Evolutionary conservation across 2,329 filamentous ascomycete species (phyloP).

Genomic region (Penicillium sp.): DNA sequence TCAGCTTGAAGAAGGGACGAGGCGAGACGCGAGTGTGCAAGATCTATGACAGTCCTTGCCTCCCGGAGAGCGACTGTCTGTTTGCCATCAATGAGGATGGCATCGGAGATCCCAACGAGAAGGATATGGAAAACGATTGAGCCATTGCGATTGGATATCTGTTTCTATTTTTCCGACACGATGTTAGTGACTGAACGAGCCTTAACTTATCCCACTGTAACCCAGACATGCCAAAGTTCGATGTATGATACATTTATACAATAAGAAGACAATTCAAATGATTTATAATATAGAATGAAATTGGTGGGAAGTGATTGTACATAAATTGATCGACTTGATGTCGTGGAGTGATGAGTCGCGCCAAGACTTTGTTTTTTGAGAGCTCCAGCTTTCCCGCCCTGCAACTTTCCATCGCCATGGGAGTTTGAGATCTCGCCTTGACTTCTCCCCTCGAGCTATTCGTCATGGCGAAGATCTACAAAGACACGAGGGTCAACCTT

Average conservation of each 20-base stretch:
- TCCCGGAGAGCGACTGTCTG: conserved; percentile 91
- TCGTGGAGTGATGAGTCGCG: conserved; percentile 11
- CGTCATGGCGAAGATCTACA: conserved; percentile 68
- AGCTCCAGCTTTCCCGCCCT: conserved; percentile 29
- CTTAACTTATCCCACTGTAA: conserved; percentile 6
- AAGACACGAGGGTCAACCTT: conserved; percentile 79
- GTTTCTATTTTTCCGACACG: conserved; percentile 16
- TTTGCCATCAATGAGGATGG: conserved; percentile 97
- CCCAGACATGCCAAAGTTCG: background rate
- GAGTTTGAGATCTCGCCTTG: conserved; percentile 25
- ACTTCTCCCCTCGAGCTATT: conserved; percentile 15
- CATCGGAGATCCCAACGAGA: conserved; percentile 90
- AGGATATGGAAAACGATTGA: conserved; percentile 83
- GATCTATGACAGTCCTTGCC: conserved; percentile 96
- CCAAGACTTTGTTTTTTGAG: conserved; percentile 38
- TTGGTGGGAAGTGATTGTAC: too few relatives aligned
- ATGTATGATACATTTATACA: background rate
- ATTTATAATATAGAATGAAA: too few relatives aligned
- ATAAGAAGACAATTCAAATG: too few relatives aligned
- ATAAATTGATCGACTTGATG: too few relatives aligned
- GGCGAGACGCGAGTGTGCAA: conserved; percentile 96
- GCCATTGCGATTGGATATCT: conserved; percentile 1
- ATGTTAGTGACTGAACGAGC: conserved; percentile 23
- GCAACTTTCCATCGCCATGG: conserved; percentile 30
- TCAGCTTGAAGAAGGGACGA: conserved; percentile 92